Evolutionary conservation across 1,284 basidiomycete species (phyloP), one percentile per base, ranked within the genome.

Genomic region (Omphalotus olearius): DNA sequence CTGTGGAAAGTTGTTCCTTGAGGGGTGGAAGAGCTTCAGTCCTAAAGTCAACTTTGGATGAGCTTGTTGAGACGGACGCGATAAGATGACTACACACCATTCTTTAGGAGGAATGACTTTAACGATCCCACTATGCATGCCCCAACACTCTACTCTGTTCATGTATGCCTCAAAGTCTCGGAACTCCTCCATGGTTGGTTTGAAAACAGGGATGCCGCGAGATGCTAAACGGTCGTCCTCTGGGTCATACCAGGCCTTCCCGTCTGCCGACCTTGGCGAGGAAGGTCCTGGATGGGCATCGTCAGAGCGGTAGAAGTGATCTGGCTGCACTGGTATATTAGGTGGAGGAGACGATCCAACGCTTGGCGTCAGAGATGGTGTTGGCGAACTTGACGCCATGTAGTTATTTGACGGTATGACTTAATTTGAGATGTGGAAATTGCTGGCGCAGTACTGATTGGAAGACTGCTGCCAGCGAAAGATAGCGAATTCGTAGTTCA

Each of bases 81-180:
- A 23, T 20, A 7, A 55, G 50, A 33, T 10, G 30, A 13, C 30
- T 26, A 74, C 85, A 64, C 56, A 90, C 94, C 95, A 97, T 75
- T 95, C 90, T 62, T 84, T 81, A 1, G 94, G 94, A 38, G 94
- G 94, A 56, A 98, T 88, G 58, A 98, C 82, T 70, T 98, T 98
- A 56, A 94, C 86, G 55, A 98, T 95, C 17, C 94, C 93, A 59
- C 91, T 93, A 51, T 78, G 76, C 66, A 78, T 79, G 0, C 94
- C 94, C 91, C 95, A 98, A 51, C 81, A 79, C 64, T 93, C 91
- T 37, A 97, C 79, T 54, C 70, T 80, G 57, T 82, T 85, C 79
- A 96, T 87, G 66, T 93, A 98, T 3, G 67, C 82, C 63, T 95
- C 93, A 65, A 96, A 96, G 64, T 96, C 90, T 60, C 76, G 63